phyloP scores from a whole-genome alignment of 441 rosid species.

The Isatis lusitanica region DNA sequence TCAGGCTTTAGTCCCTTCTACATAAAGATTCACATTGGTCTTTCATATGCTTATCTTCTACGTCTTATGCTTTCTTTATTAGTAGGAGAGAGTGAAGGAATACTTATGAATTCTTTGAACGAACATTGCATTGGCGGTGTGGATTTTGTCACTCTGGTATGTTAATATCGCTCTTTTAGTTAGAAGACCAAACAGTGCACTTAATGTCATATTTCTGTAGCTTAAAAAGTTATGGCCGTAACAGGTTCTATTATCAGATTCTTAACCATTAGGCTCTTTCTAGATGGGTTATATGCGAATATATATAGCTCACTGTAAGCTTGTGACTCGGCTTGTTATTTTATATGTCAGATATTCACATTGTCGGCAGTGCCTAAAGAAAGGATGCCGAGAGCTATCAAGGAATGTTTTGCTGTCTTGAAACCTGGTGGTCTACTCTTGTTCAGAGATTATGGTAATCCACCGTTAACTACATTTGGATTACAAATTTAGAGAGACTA shows the following conservation, averaged over 20 bases:
- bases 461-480: background rate
- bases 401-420: constrained; percentile 65
- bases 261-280: background rate
- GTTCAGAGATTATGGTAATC: constrained; percentile 92
- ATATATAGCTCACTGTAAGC: constrained; percentile 33
- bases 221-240: too few relatives aligned
- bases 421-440: constrained; percentile 82
- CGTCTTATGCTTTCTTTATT: background rate
- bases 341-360: constrained; percentile 68
- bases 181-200: background rate
- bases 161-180: background rate
- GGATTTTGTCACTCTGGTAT: constrained; percentile 82
- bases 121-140: constrained; percentile 65
- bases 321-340: constrained; percentile 51
- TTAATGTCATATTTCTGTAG: background rate
- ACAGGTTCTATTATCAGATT: too few relatives aligned
- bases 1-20: constrained; percentile 36
- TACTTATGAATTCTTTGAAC: constrained; percentile 24
- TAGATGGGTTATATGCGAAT: background rate
- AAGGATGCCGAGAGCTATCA: constrained; percentile 61
- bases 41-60: background rate
- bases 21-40: background rate
- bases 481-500: background rate
- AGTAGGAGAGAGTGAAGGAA: constrained; percentile 18
- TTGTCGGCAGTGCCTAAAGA: constrained; percentile 77